Evolutionary conservation across 176 grass and related monocot species (phyloP), one percentile per base, ranked within the genome.

Genomic region (Alopecurus myosuroides): DNA sequence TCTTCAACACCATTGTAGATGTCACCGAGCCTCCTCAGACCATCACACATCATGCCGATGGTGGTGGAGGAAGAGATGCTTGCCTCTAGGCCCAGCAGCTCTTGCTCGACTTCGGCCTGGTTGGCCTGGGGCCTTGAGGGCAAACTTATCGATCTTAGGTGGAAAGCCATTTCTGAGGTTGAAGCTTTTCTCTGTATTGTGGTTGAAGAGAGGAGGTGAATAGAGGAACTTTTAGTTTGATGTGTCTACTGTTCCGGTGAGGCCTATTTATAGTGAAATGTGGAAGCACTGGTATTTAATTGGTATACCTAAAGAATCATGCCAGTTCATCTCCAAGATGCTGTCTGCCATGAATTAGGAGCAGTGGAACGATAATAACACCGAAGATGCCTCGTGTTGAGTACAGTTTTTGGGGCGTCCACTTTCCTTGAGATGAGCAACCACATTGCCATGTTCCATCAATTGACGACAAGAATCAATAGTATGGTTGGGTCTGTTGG

Each of bases 391-490:
- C 30, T 73, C 0, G 17, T 83, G 51, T 11, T 9, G 4, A 39
- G 50, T 78, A 42, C 46, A 64, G 0, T 78, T 58, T 71, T 69
- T 60, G 58, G 14, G 56, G 36, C 37, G 18, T 7, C 23, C 14
- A 5, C 10, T 41, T 25, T 52, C 60, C 26, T 52, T 23, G 8
- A 29, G 71, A 49, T 77, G 72, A 85, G 25, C n/a, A 28, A 75
- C 41, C 71, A 53, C 82, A 77, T 42, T 41, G 14, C 41, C 70
- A 76, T 82, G 85, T 40, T 50, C 44, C 69, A 41, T 39, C 36
- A 29, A 53, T 74, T 81, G 56, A 22, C 53, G 31, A 33, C 85
- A 81, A 76, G 78, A 87, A 81, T 63, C 55, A 64, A 25, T 23
- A 66, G 5, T 48, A 26, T 61, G 26, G 85, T 37, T 49, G 20